A percentile compares a stretch with the other conserved stretches of the same genome.
Conservation (phyloP, 805 yeast species). For the Lachancea lanzarotensis region DNA sequence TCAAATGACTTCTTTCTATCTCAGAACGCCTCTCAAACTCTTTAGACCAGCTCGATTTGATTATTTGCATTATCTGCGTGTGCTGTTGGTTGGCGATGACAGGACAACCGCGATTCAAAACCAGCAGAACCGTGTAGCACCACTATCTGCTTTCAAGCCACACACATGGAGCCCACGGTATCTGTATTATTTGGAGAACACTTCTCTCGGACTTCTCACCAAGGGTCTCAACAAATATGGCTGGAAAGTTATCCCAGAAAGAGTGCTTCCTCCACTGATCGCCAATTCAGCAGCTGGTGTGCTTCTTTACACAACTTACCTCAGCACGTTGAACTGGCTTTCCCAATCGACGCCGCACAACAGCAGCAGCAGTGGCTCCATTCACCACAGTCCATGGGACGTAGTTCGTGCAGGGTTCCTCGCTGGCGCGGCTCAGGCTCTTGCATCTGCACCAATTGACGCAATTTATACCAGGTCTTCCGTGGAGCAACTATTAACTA, state of each 20-base stretch:
- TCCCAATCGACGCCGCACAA: constrained; percentile 1
- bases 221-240: constrained; percentile 72
- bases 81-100: constrained; percentile 34
- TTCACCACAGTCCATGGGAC: constrained; percentile 37
- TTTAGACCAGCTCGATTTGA: constrained; percentile 90
- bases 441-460: constrained; percentile 90
- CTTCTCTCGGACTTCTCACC: constrained; percentile 66
- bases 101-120: neutral
- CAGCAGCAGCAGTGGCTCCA: constrained; percentile 15
- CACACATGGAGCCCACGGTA: constrained; percentile 14
- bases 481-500: constrained; percentile 63
- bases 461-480: constrained; percentile 80
- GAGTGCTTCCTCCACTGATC: constrained; percentile 74
- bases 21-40: constrained; percentile 75
- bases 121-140: neutral
- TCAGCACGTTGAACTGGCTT: constrained; percentile 39
- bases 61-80: constrained; percentile 63
- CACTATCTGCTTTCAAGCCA: neutral
- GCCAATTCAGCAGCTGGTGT: constrained; percentile 89
- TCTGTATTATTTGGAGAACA: constrained; percentile 52
- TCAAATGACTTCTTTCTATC: constrained; percentile 69
- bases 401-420: constrained; percentile 72
- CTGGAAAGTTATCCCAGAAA: constrained; percentile 77
- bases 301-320: constrained; percentile 76
- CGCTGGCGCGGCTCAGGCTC: constrained; percentile 84